phyloP scores from a whole-genome alignment of 2,329 filamentous ascomycete genomes.

The Trematosphaeria pertusa region DNA sequence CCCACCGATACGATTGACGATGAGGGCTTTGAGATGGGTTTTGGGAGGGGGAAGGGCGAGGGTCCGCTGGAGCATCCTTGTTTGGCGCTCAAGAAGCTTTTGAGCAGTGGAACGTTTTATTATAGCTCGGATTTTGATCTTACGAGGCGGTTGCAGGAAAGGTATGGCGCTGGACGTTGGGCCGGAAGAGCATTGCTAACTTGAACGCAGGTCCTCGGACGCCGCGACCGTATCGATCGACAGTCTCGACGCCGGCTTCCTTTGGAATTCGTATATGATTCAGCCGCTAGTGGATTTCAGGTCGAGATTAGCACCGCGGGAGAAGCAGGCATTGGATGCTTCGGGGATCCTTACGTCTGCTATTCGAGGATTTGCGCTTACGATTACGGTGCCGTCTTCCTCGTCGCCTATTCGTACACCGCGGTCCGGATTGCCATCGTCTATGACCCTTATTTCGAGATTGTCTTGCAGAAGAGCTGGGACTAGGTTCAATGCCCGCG shows the following conservation, averaged over 20 bases:
- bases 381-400: conserved; percentile 81
- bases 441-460: conserved; percentile 87
- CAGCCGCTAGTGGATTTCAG: conserved; percentile 89
- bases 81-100: conserved; percentile 85
- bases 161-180: conserved; percentile 59
- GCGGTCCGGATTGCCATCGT: conserved; percentile 77
- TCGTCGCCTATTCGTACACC: conserved; percentile 72
- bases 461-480: conserved; percentile 90
- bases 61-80: conserved; percentile 84
- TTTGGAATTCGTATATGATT: conserved; percentile 99
- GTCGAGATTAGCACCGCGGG: conserved; percentile 75
- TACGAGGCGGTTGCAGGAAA: conserved; percentile 89
- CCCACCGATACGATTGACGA: conserved; percentile 60
- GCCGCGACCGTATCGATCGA: conserved; percentile 85
- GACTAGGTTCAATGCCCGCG: conserved; percentile 94
- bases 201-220: conserved; percentile 69
- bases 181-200: conserved; percentile 5
- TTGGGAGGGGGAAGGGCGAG: conserved; percentile 68
- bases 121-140: conserved; percentile 99
- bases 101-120: conserved; percentile 94
- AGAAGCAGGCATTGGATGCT: conserved; percentile 80
- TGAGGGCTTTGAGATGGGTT: conserved; percentile 61
- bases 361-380: conserved; percentile 90
- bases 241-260: conserved; percentile 87
- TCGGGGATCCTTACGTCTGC: conserved; percentile 91